Conservation (phyloP, 345 rosid genomes). For the Carallia brachiata region DNA sequence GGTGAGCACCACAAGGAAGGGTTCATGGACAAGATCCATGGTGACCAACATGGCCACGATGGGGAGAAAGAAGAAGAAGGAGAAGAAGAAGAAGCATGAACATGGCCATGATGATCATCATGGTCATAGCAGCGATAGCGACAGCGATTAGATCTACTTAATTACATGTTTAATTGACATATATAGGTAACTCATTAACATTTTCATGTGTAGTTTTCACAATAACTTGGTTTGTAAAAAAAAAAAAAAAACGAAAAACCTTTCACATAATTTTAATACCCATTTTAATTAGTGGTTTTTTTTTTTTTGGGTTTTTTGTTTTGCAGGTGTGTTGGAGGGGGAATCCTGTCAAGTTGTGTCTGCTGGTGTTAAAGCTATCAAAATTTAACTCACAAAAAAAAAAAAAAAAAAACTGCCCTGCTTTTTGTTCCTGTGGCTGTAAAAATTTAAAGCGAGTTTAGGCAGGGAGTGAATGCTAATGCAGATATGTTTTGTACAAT, state of each 20-base stretch:
- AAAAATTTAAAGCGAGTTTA: too few relatives aligned
- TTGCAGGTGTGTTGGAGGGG: slow-evolving; percentile 2
- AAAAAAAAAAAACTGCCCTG: too few relatives aligned
- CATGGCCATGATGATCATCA: slow-evolving; percentile 36
- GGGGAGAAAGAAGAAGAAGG: slow-evolving; percentile 44
- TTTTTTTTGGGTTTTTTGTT: too few relatives aligned
- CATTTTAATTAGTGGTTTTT: too few relatives aligned
- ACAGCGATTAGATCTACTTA: slow-evolving; percentile 45
- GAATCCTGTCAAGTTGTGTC: not conserved
- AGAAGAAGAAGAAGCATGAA: slow-evolving; percentile 38
- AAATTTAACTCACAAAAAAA: too few relatives aligned
- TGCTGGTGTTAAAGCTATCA: too few relatives aligned
- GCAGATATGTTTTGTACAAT: not conserved
- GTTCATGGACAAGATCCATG: slow-evolving; percentile 36
- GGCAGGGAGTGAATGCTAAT: not conserved
- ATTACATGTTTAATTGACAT: not conserved
- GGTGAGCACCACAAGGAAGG: slow-evolving; percentile 44
- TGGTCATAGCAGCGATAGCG: slow-evolving; percentile 57
- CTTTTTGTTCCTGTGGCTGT: too few relatives aligned
- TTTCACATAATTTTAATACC: too few relatives aligned
- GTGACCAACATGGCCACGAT: slow-evolving; percentile 3
- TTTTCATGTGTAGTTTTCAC: slow-evolving; percentile 7
- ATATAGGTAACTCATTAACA: slow-evolving; percentile 23
- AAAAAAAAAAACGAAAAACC: too few relatives aligned
- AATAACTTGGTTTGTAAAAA: too few relatives aligned